Evolutionary conservation across 345 rosid species (phyloP), one percentile per base, ranked within the genome.

Genomic region (Sisymbrium irio): DNA sequence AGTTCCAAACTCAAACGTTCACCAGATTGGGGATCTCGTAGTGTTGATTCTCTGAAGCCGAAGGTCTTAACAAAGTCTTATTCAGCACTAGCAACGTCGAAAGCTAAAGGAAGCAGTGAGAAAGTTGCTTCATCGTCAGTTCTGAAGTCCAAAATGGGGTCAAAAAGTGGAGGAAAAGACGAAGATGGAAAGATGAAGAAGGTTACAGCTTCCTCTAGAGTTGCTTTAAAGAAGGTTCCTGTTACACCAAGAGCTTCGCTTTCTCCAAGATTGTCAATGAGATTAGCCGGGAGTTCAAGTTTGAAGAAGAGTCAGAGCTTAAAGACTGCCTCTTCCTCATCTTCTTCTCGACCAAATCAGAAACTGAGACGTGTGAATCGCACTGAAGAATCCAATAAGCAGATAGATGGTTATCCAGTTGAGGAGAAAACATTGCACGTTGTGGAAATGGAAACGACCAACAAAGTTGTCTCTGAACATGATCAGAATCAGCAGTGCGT

Each of bases 371-470:
- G 8, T 6, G 60, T 58, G 53, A 72, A 65, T 19, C 57, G 58
- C 55, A 9, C 13, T 72, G 73, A 41, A 40, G 84, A 80, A 41
- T 39, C 72, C 45, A 32, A 39, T 20, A 61, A 74, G 69, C 74
- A 81, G 72, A 6, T 78, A 76, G 75, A 64, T 18, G 62, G 30
- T 47, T 80, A 79, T 73, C 66, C 33, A 30, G 84, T 83, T 1
- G 76, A 77, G 74, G 96, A 87, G 81, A 90, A 89, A 67, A 90
- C 96, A 30, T 64, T 92, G 59, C 79, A 85, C 70, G 87, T 89
- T 51, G 81, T 89, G 71, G 81, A 87, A 59, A 66, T 79, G 87
- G 88, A 85, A 69, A 82, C 82, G 13, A 77, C 80, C 14, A 71
- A 37, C 19, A 77, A 66, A 15, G 18, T 3, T 5, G 14, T 40